A percentile compares a stretch with the other conserved stretches of the same genome.
These are phyloP conservation scores for Eurotiales sp. DNA, from an alignment of 2,329 filamentous ascomycete species.

Conservation along the genomic window DNA sequence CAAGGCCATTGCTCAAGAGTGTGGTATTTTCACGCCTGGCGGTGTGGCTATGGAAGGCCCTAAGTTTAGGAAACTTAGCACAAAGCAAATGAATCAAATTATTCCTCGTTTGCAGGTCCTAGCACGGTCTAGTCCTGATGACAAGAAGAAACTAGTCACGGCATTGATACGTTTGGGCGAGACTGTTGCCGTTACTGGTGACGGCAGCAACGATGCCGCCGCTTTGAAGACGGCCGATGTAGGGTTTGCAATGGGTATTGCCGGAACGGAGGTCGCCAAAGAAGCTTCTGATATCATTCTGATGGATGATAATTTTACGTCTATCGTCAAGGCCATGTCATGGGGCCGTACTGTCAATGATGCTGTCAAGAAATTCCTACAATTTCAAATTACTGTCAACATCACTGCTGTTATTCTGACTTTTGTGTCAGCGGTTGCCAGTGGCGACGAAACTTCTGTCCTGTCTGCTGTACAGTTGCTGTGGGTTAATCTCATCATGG, in stretches of 20 bases:
- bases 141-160: constrained; percentile 70
- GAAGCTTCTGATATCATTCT: constrained; percentile 81
- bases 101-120: constrained; percentile 68
- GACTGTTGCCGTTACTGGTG: constrained; percentile 77
- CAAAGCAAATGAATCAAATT: constrained; percentile 61
- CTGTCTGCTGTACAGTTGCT: constrained; percentile 64
- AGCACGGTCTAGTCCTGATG: constrained; percentile 70
- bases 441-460: constrained; percentile 53
- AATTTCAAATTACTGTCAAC: constrained; percentile 55
- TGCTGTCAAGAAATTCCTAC: constrained; percentile 69
- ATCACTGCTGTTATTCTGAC: constrained; percentile 65
- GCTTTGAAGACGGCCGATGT: constrained; percentile 78
- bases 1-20: constrained; percentile 73
- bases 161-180: constrained; percentile 69
- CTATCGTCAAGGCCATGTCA: constrained; percentile 78
- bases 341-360: constrained; percentile 78
- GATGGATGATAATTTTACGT: constrained; percentile 84
- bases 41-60: constrained; percentile 75
- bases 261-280: constrained; percentile 79
- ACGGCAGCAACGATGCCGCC: constrained; percentile 79
- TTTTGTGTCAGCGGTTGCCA: constrained; percentile 61
- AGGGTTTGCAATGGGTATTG: constrained; percentile 81
- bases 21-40: constrained; percentile 66
- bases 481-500: constrained; percentile 69
- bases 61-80: constrained; percentile 68